Base-by-base conservation (phyloP, 2,329 filamentous ascomycete species). In the Penicillium decumbens region DNA sequence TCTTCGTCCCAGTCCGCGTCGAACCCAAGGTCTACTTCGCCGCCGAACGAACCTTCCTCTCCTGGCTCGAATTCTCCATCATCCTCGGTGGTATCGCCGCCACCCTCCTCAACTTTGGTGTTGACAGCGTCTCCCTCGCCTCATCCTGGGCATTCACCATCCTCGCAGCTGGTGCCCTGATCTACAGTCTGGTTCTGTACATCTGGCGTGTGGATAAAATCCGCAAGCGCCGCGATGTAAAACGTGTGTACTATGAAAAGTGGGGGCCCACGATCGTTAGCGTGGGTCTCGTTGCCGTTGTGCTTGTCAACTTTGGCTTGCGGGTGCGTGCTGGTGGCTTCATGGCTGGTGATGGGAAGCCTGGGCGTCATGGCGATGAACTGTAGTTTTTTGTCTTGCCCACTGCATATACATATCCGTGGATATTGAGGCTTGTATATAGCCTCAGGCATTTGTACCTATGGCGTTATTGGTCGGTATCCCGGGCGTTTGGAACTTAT, bases 1-100 rank as follows among this genome's bases (percentile, higher is more conserved):
- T 98, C 51, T 92, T 97, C 64, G 93, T 98, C 23, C 92, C 92
- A 12, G 86, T 97, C 47, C 84, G 93, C 42, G 91, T 98, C 29
- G 93, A 98, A 71, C 93, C 93, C 29, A 98, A 98, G 74, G 93
- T 98, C 43, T 95, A 90, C 71, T 95, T 98, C 67, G 93, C 93
- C 20, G 91, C 90, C 0, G 93, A 98, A 72, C 83, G 93, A 57
- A 98, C 93, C 0, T 98, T 96, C 73, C 80, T 98, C 49, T 88
- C 89, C 55, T 98, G 93, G 90, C 87, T 98, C 62, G 92, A 98
- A 71, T 97, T 95, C 72, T 92, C 88, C 43, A 95, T 97, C 65
- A 91, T 96, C 66, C 84, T 98, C 46, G 89, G 89, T 61, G 87
- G 87, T 25, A 92, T 95, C 61, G 89, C 90, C 10, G 85, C 87